Conservation (phyloP, 257 asterid species). For the Hygrophila difformis region DNA sequence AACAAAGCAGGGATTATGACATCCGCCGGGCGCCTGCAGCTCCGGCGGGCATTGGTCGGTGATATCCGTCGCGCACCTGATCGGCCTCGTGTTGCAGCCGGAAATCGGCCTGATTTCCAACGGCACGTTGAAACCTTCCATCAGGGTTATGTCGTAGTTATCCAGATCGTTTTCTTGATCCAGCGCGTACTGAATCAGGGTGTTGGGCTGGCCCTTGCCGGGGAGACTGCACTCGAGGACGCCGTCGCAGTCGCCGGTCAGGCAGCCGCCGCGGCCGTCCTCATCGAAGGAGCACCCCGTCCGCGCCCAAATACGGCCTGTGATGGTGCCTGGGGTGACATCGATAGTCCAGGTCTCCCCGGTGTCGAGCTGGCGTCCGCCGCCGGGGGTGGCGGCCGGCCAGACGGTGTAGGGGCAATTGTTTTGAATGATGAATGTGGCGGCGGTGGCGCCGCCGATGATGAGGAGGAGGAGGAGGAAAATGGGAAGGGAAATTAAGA, state of each 20-base stretch:
- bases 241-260: conserved; percentile 58
- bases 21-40: conserved; percentile 32
- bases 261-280: conserved; percentile 44
- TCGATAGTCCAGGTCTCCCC: conserved; percentile 28
- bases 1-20: conserved; percentile 44
- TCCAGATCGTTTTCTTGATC: conserved; percentile 31
- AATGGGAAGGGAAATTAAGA: neutral
- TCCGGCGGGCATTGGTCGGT: conserved; percentile 37
- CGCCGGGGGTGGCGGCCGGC: conserved; percentile 24
- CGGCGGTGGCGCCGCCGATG: conserved; percentile 9
- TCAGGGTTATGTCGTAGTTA: conserved; percentile 40
- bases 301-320: conserved; percentile 54
- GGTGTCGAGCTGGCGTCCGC: conserved; percentile 17
- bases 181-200: conserved; percentile 49
- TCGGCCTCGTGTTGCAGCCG: too few relatives aligned
- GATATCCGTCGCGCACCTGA: conserved; percentile 28
- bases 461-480: conserved; percentile 2
- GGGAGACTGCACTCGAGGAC: conserved; percentile 24
- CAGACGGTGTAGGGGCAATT: conserved; percentile 22
- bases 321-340: conserved; percentile 20
- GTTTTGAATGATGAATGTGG: conserved; percentile 15
- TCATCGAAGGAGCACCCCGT: conserved; percentile 48
- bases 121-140: conserved; percentile 59
- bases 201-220: conserved; percentile 45
- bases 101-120: conserved; percentile 32